Evolutionary conservation across 768 basidiomycete genomes (phyloP).

Genomic region (Tulasnella sp.): DNA sequence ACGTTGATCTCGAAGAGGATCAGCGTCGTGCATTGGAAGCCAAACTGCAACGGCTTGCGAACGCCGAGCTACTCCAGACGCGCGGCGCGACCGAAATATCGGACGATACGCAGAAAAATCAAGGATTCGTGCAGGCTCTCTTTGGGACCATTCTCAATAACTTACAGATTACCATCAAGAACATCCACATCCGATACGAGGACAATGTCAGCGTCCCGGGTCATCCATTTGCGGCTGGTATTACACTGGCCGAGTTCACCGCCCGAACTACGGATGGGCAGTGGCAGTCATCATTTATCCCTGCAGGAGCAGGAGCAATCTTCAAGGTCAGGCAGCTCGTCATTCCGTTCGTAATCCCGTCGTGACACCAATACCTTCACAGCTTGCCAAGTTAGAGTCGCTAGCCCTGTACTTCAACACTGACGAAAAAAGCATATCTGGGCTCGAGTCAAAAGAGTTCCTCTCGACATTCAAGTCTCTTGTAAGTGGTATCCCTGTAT

Average conservation of each 20-base stretch:
- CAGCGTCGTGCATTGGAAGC: constrained; percentile 69
- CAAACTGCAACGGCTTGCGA: constrained; percentile 81
- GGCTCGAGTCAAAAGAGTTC: constrained; percentile 50
- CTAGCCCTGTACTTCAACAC: constrained; percentile 94
- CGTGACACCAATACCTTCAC: constrained; percentile 8
- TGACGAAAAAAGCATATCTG: constrained; percentile 70
- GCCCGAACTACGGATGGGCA: constrained; percentile 79
- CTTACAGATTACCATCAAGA: constrained; percentile 87
- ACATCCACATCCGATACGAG: constrained; percentile 94
- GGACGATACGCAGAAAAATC: constrained; percentile 45
- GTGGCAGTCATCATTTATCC: constrained; percentile 89
- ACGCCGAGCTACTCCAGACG: constrained; percentile 74
- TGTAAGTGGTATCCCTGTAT: constrained; percentile 33
- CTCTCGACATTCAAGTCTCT: constrained; percentile 63
- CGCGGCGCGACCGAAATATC: constrained; percentile 42
- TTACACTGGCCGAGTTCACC: constrained; percentile 79
- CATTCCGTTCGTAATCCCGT: not conserved
- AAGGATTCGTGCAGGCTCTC: constrained; percentile 73
- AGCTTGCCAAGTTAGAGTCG: constrained; percentile 80
- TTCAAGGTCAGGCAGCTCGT: constrained; percentile 55
- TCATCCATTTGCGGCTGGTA: constrained; percentile 87
- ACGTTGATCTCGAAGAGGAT: constrained; percentile 70
- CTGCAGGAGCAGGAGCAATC: constrained; percentile 70
- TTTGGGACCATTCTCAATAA: constrained; percentile 90
- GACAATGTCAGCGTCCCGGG: constrained; percentile 89